Percentiles rank a stretch among this genome's conserved stretches.
These are phyloP conservation scores for Neurospora sp. DNA, from an alignment of 2,329 filamentous ascomycete genomes.

Conservation along the genomic window DNA sequence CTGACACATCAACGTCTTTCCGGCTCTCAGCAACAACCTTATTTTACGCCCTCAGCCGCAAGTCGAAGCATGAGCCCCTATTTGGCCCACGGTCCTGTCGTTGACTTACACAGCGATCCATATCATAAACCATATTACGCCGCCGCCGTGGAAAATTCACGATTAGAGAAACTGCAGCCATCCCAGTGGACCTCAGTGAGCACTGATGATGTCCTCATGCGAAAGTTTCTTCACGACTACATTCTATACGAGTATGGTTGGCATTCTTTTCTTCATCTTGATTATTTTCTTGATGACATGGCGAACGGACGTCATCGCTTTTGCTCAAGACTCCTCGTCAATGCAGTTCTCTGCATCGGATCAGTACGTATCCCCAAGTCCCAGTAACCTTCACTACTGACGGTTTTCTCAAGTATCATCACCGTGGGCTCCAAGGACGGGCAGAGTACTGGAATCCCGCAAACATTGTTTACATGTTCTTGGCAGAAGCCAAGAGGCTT, in stretches of 20 bases:
- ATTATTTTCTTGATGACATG: constrained; percentile 31
- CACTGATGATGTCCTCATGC: constrained; percentile 25
- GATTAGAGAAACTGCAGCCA: constrained; percentile 19
- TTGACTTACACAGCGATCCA: constrained; percentile 1
- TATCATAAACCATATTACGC: constrained; percentile 29
- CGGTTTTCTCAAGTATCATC: constrained; percentile 17
- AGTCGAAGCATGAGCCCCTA: neutral
- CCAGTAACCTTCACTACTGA: neutral
- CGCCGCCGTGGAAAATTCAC: constrained; percentile 24
- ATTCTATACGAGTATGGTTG: constrained; percentile 33
- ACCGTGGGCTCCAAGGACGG: constrained; percentile 18
- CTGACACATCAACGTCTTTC: neutral
- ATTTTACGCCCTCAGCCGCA: neutral
- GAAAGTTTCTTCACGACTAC: constrained; percentile 59
- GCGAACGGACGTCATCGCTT: constrained; percentile 19
- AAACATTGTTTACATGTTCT: constrained; percentile 24
- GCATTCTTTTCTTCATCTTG: constrained; percentile 28
- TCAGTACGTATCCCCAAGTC: constrained; percentile 21
- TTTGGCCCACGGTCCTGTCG: neutral
- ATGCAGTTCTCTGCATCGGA: constrained; percentile 25
- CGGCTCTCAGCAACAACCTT: constrained; percentile 1
- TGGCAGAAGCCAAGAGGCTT: constrained; percentile 26
- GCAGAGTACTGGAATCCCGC: constrained; percentile 26
- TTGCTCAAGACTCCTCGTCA: constrained; percentile 31
- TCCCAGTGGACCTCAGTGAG: constrained; percentile 29